Evolutionary conservation across 257 asterid genomes (phyloP), one percentile per base, ranked within the genome.

Genomic region (Linderniella brevidens): DNA sequence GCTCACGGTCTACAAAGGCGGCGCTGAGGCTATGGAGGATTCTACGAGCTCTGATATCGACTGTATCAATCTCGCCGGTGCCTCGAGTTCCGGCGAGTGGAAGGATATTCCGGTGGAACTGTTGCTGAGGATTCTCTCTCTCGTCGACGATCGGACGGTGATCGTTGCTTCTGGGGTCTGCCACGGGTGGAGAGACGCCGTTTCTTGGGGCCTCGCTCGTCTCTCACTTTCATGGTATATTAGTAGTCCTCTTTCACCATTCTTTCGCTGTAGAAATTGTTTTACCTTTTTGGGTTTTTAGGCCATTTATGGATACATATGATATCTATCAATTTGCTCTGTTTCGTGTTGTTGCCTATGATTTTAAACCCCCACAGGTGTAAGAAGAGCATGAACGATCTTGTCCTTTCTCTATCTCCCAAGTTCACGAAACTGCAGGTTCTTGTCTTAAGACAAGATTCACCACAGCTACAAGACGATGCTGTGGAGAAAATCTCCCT

Each of bases 101-200:
- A 88, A 88, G 48, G 96, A 88, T 63, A 84, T 84, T 29, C 98
- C 98, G 0, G 73, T 66, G 57, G 98, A 88, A 78, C 63, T 88
- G 55, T 62, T 88, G 72, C 53, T 78, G 62, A 75, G 93, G 79
- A 81, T 88, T 64, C 62, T 77, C 41, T 67, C 82, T 4, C 74
- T 84, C 52, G 78, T 79, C 56, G 93, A 84, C 78, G 93, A 81
- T 88, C 86, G 54, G 68, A 72, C 92, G 70, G 92, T 71, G 69
- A 57, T 88, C 52, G 78, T 81, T 40, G 94, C 94, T 64, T 88
- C 96, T 71, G 96, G 82, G 64, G 96, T 88, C 49, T 88, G 98
- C 35, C 76, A 67, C 69, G 98, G 92, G 36, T 88, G 98, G 98
- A 84, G 93, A 67, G 98, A 88, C 56, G 85, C 96, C 8, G 51